Base-by-base conservation (phyloP, 345 rosid species). In the Dovyalis caffra region DNA sequence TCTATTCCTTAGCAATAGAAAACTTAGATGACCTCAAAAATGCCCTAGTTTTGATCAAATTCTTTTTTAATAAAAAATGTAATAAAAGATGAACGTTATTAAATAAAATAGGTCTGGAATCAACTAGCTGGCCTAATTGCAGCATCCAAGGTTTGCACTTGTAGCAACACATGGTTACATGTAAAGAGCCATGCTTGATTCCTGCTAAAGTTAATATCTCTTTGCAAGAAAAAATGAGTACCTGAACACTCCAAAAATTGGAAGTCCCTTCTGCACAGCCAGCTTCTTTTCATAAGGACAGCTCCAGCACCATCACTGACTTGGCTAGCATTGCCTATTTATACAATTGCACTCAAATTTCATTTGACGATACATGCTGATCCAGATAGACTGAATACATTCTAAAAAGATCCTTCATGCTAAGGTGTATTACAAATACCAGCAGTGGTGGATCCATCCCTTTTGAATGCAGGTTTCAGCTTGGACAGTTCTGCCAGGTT, bases 301-400 rank as follows among this genome's bases (percentile, higher is more conserved):
- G 98, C 99, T 77, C 88, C 99, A 32, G 98, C 99, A 43, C 98
- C 99, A 83, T 95, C 99, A 80, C 97, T 95, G 69, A 92, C 86
- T 83, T 95, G 99, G 86, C 99, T 95, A 79, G 99, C 85, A 85
- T 91, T 95, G 35, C 99, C 99, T 91, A 64, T 49, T 58, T 40
- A 76, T 15, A 66, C 25, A 57, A 57, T 73, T 15, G 25, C 34
- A 78, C 31, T 70, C 65, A 79, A 40, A 35, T 72, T 70, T 63
- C 68, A 77, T 32, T 49, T 56, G 45, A 61, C 20, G 31, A 73
- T 51, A 26, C 16, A 35, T 32, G 16, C 18, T 14, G 49, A 43
- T 43, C 49, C 12, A 43, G 49, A 43, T 43, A 43, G 18, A 43
- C 3, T 43, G 49, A 43, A 3, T 43, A 14, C 20, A 43, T 43